Evolutionary conservation across 2,329 filamentous ascomycete genomes (phyloP).

Genomic region (Cladobotryum protrusum): DNA sequence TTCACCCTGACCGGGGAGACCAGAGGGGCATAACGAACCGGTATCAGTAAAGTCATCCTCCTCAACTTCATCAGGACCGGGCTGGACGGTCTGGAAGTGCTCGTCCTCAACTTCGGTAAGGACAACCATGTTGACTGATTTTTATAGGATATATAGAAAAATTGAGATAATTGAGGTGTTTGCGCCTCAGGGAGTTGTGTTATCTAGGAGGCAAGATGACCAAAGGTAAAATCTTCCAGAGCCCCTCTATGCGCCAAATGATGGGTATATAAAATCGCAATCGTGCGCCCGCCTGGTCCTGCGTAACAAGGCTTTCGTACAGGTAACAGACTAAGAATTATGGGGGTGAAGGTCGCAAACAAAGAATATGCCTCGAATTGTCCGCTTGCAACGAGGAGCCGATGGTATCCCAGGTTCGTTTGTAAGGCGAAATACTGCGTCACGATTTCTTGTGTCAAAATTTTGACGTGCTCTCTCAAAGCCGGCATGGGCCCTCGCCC

Average conservation of each 20-base stretch:
- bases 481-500: neutral
- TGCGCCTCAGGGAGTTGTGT: neutral
- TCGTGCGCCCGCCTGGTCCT: too few relatives aligned
- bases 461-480: slow-evolving; percentile 9
- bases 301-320: too few relatives aligned
- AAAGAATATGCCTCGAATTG: too few relatives aligned
- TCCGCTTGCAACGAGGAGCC: neutral
- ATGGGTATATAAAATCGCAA: too few relatives aligned
- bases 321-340: too few relatives aligned
- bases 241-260: too few relatives aligned
- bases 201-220: too few relatives aligned
- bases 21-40: slow-evolving; percentile 49
- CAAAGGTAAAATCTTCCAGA: too few relatives aligned
- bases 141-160: neutral
- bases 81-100: slow-evolving; percentile 72
- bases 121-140: slow-evolving; percentile 70
- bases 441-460: slow-evolving; percentile 11
- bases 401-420: slow-evolving; percentile 2
- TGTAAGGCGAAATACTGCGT: slow-evolving; percentile 4
- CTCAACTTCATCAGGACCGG: slow-evolving; percentile 65
- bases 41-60: slow-evolving; percentile 93
- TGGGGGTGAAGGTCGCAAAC: too few relatives aligned
- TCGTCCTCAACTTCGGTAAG: slow-evolving; percentile 96
- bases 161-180: neutral
- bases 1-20: neutral